Conservation (phyloP, 345 rosid genomes). For the Durio zibethinus region DNA sequence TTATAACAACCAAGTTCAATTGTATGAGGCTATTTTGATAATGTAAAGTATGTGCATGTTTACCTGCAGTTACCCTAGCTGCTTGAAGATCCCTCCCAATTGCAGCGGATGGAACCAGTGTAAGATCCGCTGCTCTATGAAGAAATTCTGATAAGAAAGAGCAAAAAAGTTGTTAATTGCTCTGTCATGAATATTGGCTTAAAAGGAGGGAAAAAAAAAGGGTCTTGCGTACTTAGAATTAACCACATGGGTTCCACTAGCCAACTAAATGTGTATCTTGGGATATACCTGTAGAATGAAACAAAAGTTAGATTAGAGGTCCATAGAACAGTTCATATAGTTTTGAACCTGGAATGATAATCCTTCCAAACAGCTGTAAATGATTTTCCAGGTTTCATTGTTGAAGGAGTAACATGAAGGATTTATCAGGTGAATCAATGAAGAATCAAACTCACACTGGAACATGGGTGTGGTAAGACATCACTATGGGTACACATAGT, state of each 20-base stretch:
- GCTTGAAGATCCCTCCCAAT: slow-evolving; percentile 79
- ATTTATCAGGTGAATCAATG: slow-evolving; percentile 4
- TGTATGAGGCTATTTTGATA: background rate
- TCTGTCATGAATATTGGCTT: background rate
- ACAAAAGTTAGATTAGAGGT: slow-evolving; percentile 18
- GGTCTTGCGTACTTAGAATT: slow-evolving; percentile 65
- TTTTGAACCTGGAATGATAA: background rate
- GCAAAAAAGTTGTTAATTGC: slow-evolving; percentile 1
- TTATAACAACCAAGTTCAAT: slow-evolving; percentile 3
- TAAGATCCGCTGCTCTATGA: slow-evolving; percentile 97
- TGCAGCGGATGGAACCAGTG: slow-evolving; percentile 94
- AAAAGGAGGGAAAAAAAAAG: background rate
- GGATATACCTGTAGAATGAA: slow-evolving; percentile 69
- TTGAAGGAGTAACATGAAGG: background rate
- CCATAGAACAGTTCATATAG: background rate
- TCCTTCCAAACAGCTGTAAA: background rate
- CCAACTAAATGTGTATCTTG: slow-evolving; percentile 98
- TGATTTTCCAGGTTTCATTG: background rate
- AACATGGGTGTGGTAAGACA: slow-evolving; percentile 99
- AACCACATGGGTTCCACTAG: slow-evolving; percentile 97
- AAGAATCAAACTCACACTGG: slow-evolving; percentile 75
- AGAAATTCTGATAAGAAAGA: slow-evolving; percentile 66
- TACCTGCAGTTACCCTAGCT: slow-evolving; percentile 89
- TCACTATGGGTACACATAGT: slow-evolving; percentile 87
- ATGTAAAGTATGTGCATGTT: slow-evolving; percentile 12